phyloP scores from a whole-genome alignment of 108 stramenopile species.

The Skeletonema marinoi region DNA sequence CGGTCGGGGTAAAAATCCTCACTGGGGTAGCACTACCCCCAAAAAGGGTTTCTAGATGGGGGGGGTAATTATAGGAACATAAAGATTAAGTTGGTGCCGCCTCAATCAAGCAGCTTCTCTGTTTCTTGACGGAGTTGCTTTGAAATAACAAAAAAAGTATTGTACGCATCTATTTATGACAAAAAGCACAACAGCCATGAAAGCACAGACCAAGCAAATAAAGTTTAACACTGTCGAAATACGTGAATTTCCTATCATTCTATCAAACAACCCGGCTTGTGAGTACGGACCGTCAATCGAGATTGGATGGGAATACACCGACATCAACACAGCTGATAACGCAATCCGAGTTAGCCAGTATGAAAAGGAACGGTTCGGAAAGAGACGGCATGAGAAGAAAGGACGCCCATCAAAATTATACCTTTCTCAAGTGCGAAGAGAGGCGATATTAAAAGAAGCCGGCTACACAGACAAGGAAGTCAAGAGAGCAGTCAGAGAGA shows the following conservation, averaged over 20 bases:
- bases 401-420: not conserved
- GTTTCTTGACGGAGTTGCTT: no score
- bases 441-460: not conserved
- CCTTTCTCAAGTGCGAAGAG: not conserved
- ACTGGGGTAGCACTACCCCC: no score
- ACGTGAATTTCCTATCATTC: conserved; percentile 2
- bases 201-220: not conserved
- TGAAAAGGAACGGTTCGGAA: not conserved
- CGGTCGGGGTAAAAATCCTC: no score
- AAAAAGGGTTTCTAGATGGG: no score
- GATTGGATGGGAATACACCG: conserved; percentile 32
- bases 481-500: not conserved
- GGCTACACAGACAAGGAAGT: not conserved
- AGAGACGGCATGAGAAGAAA: not conserved
- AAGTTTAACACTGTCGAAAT: conserved; percentile 9
- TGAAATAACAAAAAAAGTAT: no score
- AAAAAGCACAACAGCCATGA: not conserved
- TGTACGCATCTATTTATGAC: no score
- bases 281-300: conserved; percentile 17
- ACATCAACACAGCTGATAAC: conserved; percentile 5
- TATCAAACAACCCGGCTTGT: conserved; percentile 26
- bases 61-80: no score
- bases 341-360: conserved; percentile 2
- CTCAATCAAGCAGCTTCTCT: no score
- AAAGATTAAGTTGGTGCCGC: no score